These are phyloP conservation scores for Ophiostoma populinum DNA, from an alignment of 2,329 filamentous ascomycete genomes.

Conservation along the genomic window DNA sequence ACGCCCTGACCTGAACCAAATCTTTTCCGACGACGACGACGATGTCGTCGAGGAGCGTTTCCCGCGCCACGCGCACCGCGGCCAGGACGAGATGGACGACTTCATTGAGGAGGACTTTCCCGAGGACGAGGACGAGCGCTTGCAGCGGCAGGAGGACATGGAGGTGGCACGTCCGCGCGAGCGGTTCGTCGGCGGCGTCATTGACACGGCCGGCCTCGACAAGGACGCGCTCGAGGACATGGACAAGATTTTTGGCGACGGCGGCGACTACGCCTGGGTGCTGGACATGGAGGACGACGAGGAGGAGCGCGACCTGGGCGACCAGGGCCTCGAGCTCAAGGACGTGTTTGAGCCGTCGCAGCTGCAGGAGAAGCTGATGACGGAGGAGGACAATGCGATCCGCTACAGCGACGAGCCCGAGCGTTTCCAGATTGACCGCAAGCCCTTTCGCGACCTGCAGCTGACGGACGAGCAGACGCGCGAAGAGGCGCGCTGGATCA, in stretches of 20 bases:
- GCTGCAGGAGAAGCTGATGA: constrained; percentile 82
- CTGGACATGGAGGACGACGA: constrained; percentile 76
- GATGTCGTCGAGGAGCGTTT: constrained; percentile 42
- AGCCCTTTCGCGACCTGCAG: constrained; percentile 68
- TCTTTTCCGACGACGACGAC: constrained; percentile 85
- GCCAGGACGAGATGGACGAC: constrained; percentile 69
- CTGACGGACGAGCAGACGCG: constrained; percentile 71
- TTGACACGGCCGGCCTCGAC: constrained; percentile 72
- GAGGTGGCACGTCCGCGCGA: constrained; percentile 73
- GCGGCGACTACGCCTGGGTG: constrained; percentile 91
- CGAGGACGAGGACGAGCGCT: constrained; percentile 64
- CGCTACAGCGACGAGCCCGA: constrained; percentile 81
- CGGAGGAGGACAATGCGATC: constrained; percentile 84
- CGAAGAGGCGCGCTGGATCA: constrained; percentile 86
- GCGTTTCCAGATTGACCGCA: constrained; percentile 80
- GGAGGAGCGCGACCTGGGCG: constrained; percentile 59
- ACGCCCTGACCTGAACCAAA: constrained; percentile 66
- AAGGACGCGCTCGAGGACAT: constrained; percentile 91
- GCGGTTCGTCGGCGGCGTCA: constrained; percentile 48
- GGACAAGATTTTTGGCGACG: constrained; percentile 88
- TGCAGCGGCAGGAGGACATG: constrained; percentile 63
- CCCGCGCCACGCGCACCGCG: constrained; percentile 35
- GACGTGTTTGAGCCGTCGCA: constrained; percentile 97
- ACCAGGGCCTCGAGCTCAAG: constrained; percentile 80
- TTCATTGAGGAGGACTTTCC: constrained; percentile 96